phyloP scores from a whole-genome alignment of 1,284 basidiomycete genomes.

The Vanrija sp. region DNA sequence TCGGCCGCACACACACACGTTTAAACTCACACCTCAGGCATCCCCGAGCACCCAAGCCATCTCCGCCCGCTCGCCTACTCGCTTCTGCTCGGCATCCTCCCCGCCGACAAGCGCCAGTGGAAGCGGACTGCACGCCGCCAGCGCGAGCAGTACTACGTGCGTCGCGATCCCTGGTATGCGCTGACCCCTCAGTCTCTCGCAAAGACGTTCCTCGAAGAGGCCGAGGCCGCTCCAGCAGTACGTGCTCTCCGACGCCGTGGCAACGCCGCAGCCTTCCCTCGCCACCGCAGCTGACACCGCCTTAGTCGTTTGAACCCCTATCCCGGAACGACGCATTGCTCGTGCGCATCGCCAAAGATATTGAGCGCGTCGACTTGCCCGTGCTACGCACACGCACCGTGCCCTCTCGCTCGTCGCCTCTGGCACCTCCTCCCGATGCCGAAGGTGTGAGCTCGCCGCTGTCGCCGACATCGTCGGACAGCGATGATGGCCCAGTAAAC shows the following conservation, averaged over 20 bases:
- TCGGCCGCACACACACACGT: background rate
- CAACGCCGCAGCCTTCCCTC: background rate
- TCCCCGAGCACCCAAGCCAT: slow-evolving; percentile 43
- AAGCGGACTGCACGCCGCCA: slow-evolving; percentile 18
- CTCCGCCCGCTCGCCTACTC: slow-evolving; percentile 44
- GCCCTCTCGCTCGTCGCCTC: slow-evolving; percentile 23
- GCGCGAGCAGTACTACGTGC: slow-evolving; percentile 36
- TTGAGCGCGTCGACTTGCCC: slow-evolving; percentile 34
- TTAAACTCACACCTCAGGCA: slow-evolving; percentile 27
- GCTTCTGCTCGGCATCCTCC: slow-evolving; percentile 37
- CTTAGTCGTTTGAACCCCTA: slow-evolving; percentile 25
- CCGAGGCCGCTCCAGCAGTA: slow-evolving; percentile 20
- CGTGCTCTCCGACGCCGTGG: slow-evolving; percentile 2
- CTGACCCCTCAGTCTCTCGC: slow-evolving; percentile 25
- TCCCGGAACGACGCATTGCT: slow-evolving; percentile 32
- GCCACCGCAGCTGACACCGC: background rate
- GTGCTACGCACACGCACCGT: slow-evolving; percentile 28
- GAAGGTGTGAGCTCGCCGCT: slow-evolving; percentile 2
- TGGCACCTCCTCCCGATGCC: slow-evolving; percentile 9
- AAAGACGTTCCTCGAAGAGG: slow-evolving; percentile 29
- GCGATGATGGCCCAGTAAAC: background rate
- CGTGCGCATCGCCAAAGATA: slow-evolving; percentile 35
- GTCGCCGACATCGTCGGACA: slow-evolving; percentile 7
- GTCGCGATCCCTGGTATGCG: background rate
- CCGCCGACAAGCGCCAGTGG: slow-evolving; percentile 39